Conservation (phyloP, 345 rosid genomes). For the Syzygium jambos region DNA sequence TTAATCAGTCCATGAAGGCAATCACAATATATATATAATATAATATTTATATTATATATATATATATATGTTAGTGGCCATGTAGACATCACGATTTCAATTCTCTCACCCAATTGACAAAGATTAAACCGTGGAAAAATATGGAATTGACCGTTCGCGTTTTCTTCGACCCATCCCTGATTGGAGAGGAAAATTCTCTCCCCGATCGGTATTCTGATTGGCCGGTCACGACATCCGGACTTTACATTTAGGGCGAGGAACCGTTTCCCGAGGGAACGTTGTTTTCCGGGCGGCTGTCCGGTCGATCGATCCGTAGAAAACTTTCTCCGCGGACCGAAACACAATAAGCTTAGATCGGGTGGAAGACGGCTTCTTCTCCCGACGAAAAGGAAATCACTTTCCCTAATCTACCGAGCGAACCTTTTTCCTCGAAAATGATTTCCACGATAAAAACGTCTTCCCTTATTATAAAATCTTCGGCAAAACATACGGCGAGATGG, state of each 20-base stretch:
- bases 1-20: not conserved
- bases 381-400: too few relatives aligned
- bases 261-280: not conserved
- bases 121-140: too few relatives aligned
- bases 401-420: too few relatives aligned
- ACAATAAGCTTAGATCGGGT: not conserved
- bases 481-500: too few relatives aligned
- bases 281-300: not conserved
- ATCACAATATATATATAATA: too few relatives aligned
- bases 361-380: not conserved
- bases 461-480: too few relatives aligned
- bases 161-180: not conserved
- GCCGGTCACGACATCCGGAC: too few relatives aligned
- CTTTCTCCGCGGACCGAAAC: rapidly evolving
- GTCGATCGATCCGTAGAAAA: too few relatives aligned
- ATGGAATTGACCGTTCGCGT: too few relatives aligned
- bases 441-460: too few relatives aligned
- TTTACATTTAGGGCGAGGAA: too few relatives aligned
- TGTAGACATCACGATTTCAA: not conserved
- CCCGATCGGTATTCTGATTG: not conserved
- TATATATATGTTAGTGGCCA: not conserved
- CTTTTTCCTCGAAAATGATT: not conserved
- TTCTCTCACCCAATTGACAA: not conserved
- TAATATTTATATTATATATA: too few relatives aligned
- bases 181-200: not conserved